Percentiles rank a stretch among this genome's conserved stretches.
phyloP scores from a whole-genome alignment of 192 early-diverging fungal species.

The Kappamyces sp. region DNA sequence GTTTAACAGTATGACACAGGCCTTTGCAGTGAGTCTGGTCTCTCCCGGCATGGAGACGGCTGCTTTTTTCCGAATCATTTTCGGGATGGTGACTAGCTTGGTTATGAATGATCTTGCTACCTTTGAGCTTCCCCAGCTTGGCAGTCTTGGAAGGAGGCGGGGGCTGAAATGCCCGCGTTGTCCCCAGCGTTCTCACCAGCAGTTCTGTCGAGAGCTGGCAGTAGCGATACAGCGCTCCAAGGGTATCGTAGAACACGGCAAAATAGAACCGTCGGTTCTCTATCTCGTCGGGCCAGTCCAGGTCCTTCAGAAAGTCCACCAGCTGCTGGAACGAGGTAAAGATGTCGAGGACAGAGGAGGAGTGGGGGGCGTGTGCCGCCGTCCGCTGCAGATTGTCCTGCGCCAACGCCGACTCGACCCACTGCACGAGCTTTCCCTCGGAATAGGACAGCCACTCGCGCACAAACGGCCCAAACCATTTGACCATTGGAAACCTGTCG shows the following conservation, averaged over 20 bases:
- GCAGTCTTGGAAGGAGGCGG: slow-evolving; percentile 9
- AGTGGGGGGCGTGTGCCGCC: slow-evolving; percentile 19
- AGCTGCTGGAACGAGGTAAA: slow-evolving; percentile 43
- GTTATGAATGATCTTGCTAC: too few relatives aligned
- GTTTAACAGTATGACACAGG: slow-evolving; percentile 35
- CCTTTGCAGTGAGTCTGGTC: slow-evolving; percentile 9
- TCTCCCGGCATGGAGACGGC: too few relatives aligned
- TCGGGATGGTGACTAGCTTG: not conserved
- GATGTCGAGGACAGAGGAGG: slow-evolving; percentile 38
- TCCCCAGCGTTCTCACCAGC: not conserved
- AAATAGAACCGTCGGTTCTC: slow-evolving; percentile 22
- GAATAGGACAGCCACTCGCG: slow-evolving; percentile 29
- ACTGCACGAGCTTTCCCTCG: slow-evolving; percentile 31
- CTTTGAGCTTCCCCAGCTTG: slow-evolving; percentile 16
- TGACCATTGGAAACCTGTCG: slow-evolving; percentile 20
- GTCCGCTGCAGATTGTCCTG: slow-evolving; percentile 31
- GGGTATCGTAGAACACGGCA: not conserved
- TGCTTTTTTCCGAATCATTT: slow-evolving; percentile 10
- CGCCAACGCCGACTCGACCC: slow-evolving; percentile 31
- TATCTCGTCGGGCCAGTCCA: slow-evolving; percentile 34
- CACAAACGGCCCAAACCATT: slow-evolving; percentile 37
- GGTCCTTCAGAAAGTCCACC: slow-evolving; percentile 25
- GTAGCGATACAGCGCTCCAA: not conserved
- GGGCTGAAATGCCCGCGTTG: slow-evolving; percentile 3
- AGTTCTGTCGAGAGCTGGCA: not conserved